A percentile compares a stretch with the other conserved stretches of the same genome.
phyloP scores from a whole-genome alignment of 495 filamentous ascomycete genomes.

The Amphirosellinia nigrospora region DNA sequence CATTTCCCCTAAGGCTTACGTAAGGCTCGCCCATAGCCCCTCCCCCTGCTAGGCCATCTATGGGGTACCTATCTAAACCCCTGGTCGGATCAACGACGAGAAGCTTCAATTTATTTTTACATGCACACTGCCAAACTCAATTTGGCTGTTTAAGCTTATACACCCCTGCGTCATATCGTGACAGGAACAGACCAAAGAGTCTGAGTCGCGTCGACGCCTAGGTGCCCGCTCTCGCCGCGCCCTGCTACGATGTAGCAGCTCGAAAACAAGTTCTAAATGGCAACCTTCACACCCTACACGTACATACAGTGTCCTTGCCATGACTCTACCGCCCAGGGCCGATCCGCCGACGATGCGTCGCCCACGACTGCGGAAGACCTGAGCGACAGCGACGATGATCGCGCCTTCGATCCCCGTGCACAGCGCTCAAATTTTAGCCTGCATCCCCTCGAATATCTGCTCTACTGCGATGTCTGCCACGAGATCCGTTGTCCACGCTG shows the following conservation, averaged over 20 bases:
- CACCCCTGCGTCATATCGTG: neutral
- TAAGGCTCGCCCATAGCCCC: neutral
- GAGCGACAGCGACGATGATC: conserved; percentile 73
- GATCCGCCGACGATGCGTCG: conserved; percentile 48
- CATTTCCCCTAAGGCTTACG: neutral
- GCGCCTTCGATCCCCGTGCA: conserved; percentile 83
- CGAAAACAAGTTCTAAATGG: conserved; percentile 60
- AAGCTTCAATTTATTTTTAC: neutral
- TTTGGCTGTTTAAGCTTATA: neutral
- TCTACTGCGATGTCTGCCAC: conserved; percentile 96
- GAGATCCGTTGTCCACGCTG: conserved; percentile 93
- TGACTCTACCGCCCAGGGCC: conserved; percentile 56
- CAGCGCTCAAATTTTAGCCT: conserved; percentile 86
- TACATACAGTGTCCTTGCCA: conserved; percentile 93
- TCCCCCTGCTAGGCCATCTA: neutral
- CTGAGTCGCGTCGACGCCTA: neutral
- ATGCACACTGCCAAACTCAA: neutral
- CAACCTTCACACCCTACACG: conserved; percentile 81
- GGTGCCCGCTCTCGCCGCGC: conserved; percentile 8
- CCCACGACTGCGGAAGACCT: conserved; percentile 41
- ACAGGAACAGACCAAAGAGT: neutral
- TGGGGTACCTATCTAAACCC: neutral
- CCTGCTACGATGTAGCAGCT: conserved; percentile 37
- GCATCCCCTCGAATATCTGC: conserved; percentile 90
- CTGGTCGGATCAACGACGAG: neutral